Evolutionary conservation across 495 filamentous ascomycete species (phyloP).

Genomic region (Hyphodiscus hymeniophilus): DNA sequence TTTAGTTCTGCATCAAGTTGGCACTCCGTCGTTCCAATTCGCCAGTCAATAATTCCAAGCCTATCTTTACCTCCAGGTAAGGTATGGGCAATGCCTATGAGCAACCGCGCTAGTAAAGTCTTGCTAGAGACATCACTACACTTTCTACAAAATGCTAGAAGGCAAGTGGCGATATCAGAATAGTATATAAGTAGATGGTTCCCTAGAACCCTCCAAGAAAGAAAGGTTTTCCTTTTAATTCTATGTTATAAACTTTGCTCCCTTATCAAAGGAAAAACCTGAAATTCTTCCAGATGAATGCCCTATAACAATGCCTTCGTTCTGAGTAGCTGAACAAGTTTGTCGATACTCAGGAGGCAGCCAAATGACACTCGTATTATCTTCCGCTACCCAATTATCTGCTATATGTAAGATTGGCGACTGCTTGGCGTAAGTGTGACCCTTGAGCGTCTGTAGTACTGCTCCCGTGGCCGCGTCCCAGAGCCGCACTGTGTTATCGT

Average conservation of each 20-base stretch:
- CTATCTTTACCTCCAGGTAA: too few species aligned
- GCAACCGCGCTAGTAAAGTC: background rate
- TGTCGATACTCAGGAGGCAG: conserved; percentile 26
- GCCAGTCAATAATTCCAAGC: background rate
- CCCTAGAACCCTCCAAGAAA: too few species aligned
- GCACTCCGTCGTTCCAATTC: background rate
- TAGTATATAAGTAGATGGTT: too few species aligned
- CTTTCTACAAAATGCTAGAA: too few species aligned
- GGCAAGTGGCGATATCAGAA: too few species aligned
- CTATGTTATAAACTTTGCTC: conserved; percentile 2
- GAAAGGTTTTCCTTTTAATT: too few species aligned
- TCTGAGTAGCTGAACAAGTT: conserved; percentile 14
- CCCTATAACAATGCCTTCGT: conserved; percentile 2
- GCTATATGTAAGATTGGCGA: conserved; percentile 14
- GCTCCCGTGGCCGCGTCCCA: conserved; percentile 19
- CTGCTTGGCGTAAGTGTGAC: conserved; percentile 19
- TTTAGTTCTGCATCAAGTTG: background rate
- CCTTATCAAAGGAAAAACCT: background rate
- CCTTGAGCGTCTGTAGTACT: conserved; percentile 22
- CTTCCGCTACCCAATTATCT: conserved; percentile 23
- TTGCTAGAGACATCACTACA: too few species aligned
- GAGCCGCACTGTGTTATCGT: conserved; percentile 16
- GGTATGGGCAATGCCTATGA: conserved; percentile 10
- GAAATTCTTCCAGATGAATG: conserved; percentile 8
- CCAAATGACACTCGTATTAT: conserved; percentile 23